Evolutionary conservation across 257 asterid species (phyloP), one percentile per base, ranked within the genome.

Genomic region (Euphrasia confusa): DNA sequence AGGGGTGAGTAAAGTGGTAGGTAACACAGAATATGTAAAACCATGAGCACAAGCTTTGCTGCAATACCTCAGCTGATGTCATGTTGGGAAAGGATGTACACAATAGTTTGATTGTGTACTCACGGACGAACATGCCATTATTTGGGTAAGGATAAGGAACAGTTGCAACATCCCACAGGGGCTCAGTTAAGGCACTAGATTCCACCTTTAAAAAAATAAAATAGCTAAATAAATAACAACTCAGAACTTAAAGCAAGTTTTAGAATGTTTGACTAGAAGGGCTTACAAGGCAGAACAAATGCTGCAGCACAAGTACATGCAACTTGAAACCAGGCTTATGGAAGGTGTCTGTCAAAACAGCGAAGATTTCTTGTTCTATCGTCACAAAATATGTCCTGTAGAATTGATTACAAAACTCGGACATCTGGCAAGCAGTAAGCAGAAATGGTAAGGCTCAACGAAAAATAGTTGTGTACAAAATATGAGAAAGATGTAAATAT

Each of bases 321-420:
- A 92, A 69, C 74, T 92, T 92, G 80, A 92, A 92, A 70, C 99
- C 99, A 10, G 97, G 99, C 72, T 89, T 92, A 63, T 92, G 99
- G 71, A 92, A 89, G 35, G 99, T 84, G 72, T 92, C 99, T 0
- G 96, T 84, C 76, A 89, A 75, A 68, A 92, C 99, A 52, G 91
- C 96, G 69, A 92, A 92, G 17, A 84, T 87, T 73, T 92, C 97
- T 89, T 92, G 99, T 74, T 89, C 99, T 59, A 92, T 92, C 49
- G 81, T 81, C 81, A 83, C 68, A 73, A 80, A 85, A 72, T 92
- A 89, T 26, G 91, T 81, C 79, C 86, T 77, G 74, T 74, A 87
- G 87, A 92, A 92, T 74, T 87, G 96, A 68, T 83, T 86, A 66
- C 95, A 84, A 72, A 89, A 89, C 76, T 89, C 96, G 5, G 95